Evolutionary conservation across 768 basidiomycete species (phyloP).

Genomic region (Rhodotorula kratochvilovae): DNA sequence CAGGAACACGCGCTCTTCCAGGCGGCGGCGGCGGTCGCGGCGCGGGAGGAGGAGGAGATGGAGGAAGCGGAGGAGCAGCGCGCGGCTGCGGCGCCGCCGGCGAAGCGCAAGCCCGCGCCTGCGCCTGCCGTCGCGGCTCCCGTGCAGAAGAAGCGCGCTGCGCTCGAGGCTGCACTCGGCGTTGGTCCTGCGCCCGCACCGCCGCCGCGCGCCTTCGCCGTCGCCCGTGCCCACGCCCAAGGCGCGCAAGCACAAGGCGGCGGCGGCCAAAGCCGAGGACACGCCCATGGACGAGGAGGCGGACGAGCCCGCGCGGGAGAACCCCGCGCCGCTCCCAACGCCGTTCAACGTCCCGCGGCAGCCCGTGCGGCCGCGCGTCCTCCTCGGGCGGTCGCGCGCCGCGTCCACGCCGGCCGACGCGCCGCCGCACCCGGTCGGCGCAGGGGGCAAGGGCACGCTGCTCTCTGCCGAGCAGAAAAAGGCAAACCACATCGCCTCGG

Average conservation of each 20-base stretch:
- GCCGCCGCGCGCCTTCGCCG: background rate
- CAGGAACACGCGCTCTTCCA: background rate
- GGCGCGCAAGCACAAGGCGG: background rate
- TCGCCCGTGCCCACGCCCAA: background rate
- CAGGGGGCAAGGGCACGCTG: constrained; percentile 4
- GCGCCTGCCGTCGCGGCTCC: no score
- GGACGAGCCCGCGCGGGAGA: background rate
- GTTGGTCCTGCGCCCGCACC: background rate
- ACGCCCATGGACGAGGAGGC: background rate
- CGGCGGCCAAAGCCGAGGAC: background rate
- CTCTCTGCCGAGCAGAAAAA: constrained; percentile 39
- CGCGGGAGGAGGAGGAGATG: background rate
- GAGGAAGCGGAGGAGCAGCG: background rate
- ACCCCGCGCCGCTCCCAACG: background rate
- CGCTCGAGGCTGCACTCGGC: background rate
- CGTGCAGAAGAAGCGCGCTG: background rate
- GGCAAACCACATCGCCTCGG: constrained; percentile 67
- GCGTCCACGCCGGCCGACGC: background rate
- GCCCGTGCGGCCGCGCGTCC: background rate
- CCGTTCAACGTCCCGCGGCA: constrained; percentile 15
- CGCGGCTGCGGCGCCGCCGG: no score
- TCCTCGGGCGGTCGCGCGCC: background rate
- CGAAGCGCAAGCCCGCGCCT: no score
- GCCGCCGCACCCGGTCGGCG: background rate
- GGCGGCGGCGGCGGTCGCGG: no score